Conservation (phyloP, 1,284 basidiomycete genomes). For the Sphaerobolus stellatus region DNA sequence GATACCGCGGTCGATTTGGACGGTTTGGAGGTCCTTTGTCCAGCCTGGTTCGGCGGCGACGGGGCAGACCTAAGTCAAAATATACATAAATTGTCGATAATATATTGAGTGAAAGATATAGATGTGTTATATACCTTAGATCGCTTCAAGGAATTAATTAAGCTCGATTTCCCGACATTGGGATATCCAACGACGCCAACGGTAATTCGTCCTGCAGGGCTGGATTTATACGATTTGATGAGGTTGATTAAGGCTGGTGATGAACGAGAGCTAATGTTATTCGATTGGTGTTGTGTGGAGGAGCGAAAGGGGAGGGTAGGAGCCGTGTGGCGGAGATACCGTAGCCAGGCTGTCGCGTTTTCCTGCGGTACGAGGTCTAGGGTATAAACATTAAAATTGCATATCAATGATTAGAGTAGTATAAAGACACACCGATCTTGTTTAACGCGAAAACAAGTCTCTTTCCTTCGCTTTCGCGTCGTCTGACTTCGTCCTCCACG, state of each 20-base stretch:
- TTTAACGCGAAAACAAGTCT: constrained; percentile 88
- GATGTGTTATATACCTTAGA: constrained; percentile 62
- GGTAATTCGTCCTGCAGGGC: constrained; percentile 69
- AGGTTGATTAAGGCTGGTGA: constrained; percentile 84
- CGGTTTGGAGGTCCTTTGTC: constrained; percentile 91
- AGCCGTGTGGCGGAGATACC: constrained; percentile 86
- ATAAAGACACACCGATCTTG: constrained; percentile 74
- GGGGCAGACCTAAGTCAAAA: constrained; percentile 65
- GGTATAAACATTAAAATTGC: constrained; percentile 9
- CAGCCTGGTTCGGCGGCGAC: constrained; percentile 96
- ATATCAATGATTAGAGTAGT: background rate
- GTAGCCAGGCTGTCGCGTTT: constrained; percentile 90
- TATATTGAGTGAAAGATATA: constrained; percentile 46
- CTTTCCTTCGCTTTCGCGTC: constrained; percentile 84
- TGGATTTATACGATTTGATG: constrained; percentile 85
- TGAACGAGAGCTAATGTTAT: constrained; percentile 73
- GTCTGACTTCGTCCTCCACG: constrained; percentile 87
- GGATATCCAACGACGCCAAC: constrained; percentile 96
- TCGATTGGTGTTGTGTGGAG: constrained; percentile 76
- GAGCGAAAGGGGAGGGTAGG: constrained; percentile 95
- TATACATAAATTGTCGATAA: constrained; percentile 48
- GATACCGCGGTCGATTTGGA: constrained; percentile 91
- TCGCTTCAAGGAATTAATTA: constrained; percentile 94
- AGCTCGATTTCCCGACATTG: constrained; percentile 94
- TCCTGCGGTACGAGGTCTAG: constrained; percentile 86